phyloP scores from a whole-genome alignment of 257 asterid genomes.

The Nicotiana paniculata region DNA sequence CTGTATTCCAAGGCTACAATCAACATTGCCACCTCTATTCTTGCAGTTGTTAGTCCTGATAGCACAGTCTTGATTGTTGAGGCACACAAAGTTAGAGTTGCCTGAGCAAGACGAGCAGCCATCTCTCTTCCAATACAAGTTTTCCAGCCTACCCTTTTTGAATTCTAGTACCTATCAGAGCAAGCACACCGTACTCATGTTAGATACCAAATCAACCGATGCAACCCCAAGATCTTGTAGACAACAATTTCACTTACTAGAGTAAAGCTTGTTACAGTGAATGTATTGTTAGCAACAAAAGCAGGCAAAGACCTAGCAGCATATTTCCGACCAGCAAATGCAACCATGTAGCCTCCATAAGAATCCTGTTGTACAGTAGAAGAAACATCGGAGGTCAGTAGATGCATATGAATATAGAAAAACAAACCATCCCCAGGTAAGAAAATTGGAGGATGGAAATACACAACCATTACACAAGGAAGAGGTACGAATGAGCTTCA shows the following conservation, averaged over 20 bases:
- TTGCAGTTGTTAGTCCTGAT: constrained; percentile 58
- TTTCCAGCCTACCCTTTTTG: constrained; percentile 86
- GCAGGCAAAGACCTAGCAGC: constrained; percentile 91
- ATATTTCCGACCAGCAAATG: constrained; percentile 87
- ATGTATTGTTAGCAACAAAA: constrained; percentile 65
- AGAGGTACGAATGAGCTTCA: not conserved
- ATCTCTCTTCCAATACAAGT: constrained; percentile 89
- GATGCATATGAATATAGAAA: not conserved
- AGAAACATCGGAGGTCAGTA: not conserved
- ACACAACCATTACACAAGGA: not conserved
- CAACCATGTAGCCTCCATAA: constrained; percentile 95
- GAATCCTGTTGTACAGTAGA: constrained; percentile 41
- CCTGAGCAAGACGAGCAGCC: constrained; percentile 70
- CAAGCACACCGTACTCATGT: not conserved
- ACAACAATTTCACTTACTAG: constrained; percentile 46
- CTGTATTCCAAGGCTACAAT: constrained; percentile 91
- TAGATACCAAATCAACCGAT: not conserved
- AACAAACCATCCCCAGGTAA: not conserved
- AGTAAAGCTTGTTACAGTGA: constrained; percentile 80
- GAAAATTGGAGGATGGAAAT: not conserved
- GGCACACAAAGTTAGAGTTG: constrained; percentile 59
- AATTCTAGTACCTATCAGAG: constrained; percentile 71
- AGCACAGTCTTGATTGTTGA: constrained; percentile 87
- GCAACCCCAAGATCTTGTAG: not conserved
- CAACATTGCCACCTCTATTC: constrained; percentile 70